Percentiles rank a stretch among this genome's conserved stretches.
Conservation (phyloP, 2,329 filamentous ascomycete species). For the Aspergillus fumigatus region DNA sequence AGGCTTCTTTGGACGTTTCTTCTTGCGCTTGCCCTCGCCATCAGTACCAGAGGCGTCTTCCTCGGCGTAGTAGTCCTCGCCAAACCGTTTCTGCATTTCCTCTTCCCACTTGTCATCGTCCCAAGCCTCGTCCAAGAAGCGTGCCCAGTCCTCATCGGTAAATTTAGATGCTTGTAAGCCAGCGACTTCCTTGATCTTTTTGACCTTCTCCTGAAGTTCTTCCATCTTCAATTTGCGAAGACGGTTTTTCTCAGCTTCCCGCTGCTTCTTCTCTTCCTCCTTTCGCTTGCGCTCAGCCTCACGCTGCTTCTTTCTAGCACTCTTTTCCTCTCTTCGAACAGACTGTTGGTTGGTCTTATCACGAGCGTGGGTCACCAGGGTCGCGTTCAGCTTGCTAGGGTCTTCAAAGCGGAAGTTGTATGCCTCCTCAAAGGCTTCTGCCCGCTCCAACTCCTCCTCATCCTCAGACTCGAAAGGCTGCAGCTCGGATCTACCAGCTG, state of each 20-base stretch:
- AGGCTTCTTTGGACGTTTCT: slow-evolving; percentile 71
- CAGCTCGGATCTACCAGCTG: slow-evolving; percentile 61
- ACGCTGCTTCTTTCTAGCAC: slow-evolving; percentile 68
- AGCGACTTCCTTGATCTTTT: slow-evolving; percentile 83
- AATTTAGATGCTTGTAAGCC: slow-evolving; percentile 65
- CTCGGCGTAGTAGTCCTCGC: slow-evolving; percentile 82
- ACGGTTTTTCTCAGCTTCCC: slow-evolving; percentile 75
- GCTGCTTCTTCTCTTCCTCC: slow-evolving; percentile 70
- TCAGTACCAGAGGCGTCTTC: slow-evolving; percentile 53
- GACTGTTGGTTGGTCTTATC: slow-evolving; percentile 77
- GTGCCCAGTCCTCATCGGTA: slow-evolving; percentile 75
- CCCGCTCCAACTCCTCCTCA: slow-evolving; percentile 66
- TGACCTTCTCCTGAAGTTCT: slow-evolving; percentile 80
- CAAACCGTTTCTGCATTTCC: slow-evolving; percentile 84
- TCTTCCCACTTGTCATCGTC: slow-evolving; percentile 85
- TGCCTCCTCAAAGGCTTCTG: slow-evolving; percentile 84
- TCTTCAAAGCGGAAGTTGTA: slow-evolving; percentile 98
- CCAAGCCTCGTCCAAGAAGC: slow-evolving; percentile 81
- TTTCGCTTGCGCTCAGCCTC: slow-evolving; percentile 73
- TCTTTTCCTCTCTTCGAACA: slow-evolving; percentile 78
- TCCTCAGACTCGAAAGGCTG: slow-evolving; percentile 91
- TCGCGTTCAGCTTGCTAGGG: slow-evolving; percentile 80
- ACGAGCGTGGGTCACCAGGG: slow-evolving; percentile 82
- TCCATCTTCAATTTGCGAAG: slow-evolving; percentile 85
- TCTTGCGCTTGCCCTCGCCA: slow-evolving; percentile 43